Evolutionary conservation across 106 monocot genomes (phyloP).

Genomic region (Phalaenopsis equestris): DNA sequence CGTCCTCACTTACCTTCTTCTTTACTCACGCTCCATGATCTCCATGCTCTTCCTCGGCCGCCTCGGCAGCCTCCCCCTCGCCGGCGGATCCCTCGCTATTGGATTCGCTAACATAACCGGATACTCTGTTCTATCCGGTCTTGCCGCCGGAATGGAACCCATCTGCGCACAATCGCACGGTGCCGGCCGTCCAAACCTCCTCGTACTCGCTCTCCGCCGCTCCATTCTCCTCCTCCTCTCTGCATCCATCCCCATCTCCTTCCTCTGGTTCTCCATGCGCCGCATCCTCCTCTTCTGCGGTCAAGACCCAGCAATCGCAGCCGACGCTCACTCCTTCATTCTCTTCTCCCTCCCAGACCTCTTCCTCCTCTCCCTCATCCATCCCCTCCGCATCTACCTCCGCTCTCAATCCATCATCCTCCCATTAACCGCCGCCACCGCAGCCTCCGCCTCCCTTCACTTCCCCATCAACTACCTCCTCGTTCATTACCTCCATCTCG

Average conservation of each 20-base stretch:
- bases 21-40: conserved; percentile 69
- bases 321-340: conserved; percentile 29
- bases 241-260: conserved; percentile 23
- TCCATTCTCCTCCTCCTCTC: conserved; percentile 33
- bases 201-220: conserved; percentile 23
- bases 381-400: conserved; percentile 43
- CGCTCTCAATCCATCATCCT: conserved; percentile 36
- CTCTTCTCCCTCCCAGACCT: conserved; percentile 44
- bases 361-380: conserved; percentile 34
- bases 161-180: conserved; percentile 79
- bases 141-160: conserved; percentile 90
- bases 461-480: conserved; percentile 35
- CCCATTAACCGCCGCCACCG: conserved; percentile 22
- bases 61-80: conserved; percentile 57
- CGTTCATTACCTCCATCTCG: conserved; percentile 7
- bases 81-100: conserved; percentile 74
- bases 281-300: conserved; percentile 31
- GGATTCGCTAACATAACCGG: conserved; percentile 94
- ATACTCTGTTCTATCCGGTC: conserved; percentile 84
- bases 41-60: conserved; percentile 82
- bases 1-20: conserved; percentile 45
- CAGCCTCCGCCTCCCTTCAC: conserved; percentile 21
- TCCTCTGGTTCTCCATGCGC: conserved; percentile 34
- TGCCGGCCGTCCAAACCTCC: conserved; percentile 13
- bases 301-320: conserved; percentile 27